Evolutionary conservation across 345 rosid species (phyloP).

Genomic region (Eucalyptus erythrocorys): DNA sequence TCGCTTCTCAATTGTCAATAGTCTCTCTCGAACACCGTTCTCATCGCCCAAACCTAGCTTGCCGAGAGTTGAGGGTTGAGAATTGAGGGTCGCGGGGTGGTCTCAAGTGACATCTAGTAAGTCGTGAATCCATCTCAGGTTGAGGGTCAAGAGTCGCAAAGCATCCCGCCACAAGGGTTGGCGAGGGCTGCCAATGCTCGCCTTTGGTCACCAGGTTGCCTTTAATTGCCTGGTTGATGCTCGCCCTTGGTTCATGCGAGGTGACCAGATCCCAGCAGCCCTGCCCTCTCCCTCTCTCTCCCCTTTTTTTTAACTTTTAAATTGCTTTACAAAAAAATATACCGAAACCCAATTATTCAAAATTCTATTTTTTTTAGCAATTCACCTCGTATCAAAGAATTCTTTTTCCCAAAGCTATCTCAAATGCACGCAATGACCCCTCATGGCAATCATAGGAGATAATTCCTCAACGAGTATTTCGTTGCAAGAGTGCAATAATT

Average conservation of each 20-base stretch:
- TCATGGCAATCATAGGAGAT: background rate
- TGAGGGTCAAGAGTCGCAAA: background rate
- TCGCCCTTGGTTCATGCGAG: background rate
- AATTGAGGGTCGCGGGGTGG: accelerated
- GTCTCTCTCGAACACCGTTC: background rate
- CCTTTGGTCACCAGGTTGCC: background rate
- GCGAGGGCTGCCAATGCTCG: background rate
- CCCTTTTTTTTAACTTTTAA: background rate
- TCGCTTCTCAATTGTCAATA: background rate
- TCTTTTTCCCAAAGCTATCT: background rate
- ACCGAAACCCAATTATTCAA: background rate
- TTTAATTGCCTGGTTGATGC: accelerated
- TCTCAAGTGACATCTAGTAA: background rate
- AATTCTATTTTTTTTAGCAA: background rate
- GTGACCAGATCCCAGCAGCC: accelerated
- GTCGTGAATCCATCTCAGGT: accelerated
- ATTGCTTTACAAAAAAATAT: background rate
- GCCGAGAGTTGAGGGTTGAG: background rate
- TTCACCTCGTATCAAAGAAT: background rate
- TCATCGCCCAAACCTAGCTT: background rate
- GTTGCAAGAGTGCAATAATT: background rate
- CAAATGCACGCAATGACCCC: background rate
- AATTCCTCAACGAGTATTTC: background rate
- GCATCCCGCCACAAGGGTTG: accelerated
- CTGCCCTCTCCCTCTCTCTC: background rate